A percentile compares a stretch with the other conserved stretches of the same genome.
Evolutionary conservation across 306 rosid genomes (phyloP).

Genomic region (Benincasa hispida): DNA sequence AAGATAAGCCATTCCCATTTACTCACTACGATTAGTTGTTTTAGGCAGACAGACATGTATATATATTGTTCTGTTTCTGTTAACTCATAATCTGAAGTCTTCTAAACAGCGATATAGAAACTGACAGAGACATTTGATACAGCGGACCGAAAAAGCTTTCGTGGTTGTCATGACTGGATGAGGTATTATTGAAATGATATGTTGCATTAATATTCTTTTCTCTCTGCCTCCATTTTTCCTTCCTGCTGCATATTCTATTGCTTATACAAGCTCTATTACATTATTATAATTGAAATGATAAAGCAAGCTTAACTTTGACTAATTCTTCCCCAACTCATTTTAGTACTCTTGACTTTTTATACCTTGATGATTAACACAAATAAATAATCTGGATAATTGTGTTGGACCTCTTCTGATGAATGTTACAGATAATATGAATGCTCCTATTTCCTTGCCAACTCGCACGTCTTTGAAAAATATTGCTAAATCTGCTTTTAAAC

Average conservation of each 20-base stretch:
- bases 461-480: not conserved
- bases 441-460: not conserved
- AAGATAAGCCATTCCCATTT: not conserved
- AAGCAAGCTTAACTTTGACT: not conserved
- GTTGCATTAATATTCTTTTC: not conserved
- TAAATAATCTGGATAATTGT: not conserved
- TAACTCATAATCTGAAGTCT: no score
- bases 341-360: not conserved
- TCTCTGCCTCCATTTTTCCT: not conserved
- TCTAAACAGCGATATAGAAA: not conserved
- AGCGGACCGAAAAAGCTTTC: not conserved
- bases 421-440: not conserved
- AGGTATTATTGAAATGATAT: not conserved
- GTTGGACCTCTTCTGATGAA: not conserved
- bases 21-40: not conserved
- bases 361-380: not conserved
- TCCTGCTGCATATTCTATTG: not conserved
- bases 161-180: not conserved
- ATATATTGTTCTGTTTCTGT: no score
- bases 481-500: no score
- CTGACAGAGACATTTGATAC: not conserved
- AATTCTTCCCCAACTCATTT: not conserved
- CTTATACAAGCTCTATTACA: not conserved
- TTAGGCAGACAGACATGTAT: no score
- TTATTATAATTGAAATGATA: not conserved